Conservation (phyloP, 495 filamentous ascomycete genomes). For the Penicillium salamii region DNA sequence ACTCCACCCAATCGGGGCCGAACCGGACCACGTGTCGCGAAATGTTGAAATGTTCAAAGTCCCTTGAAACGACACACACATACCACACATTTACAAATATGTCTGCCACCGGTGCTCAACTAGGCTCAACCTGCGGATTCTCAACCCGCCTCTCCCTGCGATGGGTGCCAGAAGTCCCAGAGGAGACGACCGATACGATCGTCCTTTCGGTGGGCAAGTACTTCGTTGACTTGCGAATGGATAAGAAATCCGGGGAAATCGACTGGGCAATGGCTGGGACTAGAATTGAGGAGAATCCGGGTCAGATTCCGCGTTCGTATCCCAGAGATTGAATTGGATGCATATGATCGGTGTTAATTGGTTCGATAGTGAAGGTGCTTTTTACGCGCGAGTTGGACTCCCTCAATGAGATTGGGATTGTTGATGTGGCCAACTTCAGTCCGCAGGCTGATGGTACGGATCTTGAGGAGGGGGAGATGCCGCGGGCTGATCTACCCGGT, state of each 20-base stretch:
- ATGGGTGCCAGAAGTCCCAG: constrained; percentile 14
- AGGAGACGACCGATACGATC: constrained; percentile 18
- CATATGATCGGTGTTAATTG: no score
- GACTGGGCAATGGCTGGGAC: constrained; percentile 23
- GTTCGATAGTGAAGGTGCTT: neutral
- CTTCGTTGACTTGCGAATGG: constrained; percentile 18
- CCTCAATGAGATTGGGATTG: constrained; percentile 1
- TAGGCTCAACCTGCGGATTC: no score
- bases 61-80: no score
- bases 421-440: constrained; percentile 15
- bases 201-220: constrained; percentile 15
- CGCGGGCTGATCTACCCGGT: constrained; percentile 19
- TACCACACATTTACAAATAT: no score
- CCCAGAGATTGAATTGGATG: no score
- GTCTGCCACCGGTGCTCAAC: no score
- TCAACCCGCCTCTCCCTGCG: constrained; percentile 13
- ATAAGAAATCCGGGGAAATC: constrained; percentile 14
- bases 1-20: no score
- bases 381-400: constrained; percentile 21
- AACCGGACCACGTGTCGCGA: no score
- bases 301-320: no score
- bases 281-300: no score
- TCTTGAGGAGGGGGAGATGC: constrained; percentile 22
- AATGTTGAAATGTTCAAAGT: no score
- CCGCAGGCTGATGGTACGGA: constrained; percentile 17